phyloP scores from a whole-genome alignment of 2,329 filamentous ascomycete species.

The Sporothrix protearum region DNA sequence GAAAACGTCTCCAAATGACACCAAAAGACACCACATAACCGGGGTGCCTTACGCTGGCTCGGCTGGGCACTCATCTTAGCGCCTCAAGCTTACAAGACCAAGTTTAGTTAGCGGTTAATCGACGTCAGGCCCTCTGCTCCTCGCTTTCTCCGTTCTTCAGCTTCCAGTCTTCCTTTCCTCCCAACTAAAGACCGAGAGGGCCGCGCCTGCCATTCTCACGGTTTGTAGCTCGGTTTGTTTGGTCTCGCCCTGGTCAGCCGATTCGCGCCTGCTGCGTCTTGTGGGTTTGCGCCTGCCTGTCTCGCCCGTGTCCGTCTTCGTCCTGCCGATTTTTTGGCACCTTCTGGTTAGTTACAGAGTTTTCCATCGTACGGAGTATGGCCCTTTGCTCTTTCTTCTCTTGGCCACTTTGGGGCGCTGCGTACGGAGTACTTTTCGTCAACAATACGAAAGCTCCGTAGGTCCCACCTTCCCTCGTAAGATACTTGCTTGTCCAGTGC shows the following conservation, averaged over 20 bases:
- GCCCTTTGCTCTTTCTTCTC: not conserved
- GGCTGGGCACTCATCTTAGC: constrained; percentile 9
- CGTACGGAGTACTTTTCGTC: not conserved
- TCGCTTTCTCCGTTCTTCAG: not conserved
- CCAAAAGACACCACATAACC: not conserved
- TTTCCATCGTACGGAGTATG: too few species aligned
- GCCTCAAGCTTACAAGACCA: constrained; percentile 3
- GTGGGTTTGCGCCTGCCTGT: not conserved
- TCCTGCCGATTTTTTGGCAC: not conserved
- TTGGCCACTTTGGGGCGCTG: not conserved
- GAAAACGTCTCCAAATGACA: not conserved
- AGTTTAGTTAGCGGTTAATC: not conserved
- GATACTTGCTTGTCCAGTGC: not conserved
- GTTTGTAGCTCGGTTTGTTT: constrained; percentile 4
- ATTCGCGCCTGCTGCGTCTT: constrained; percentile 10
- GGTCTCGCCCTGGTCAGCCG: constrained; percentile 1
- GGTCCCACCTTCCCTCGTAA: not conserved
- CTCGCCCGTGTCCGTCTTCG: not conserved
- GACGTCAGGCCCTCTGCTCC: constrained; percentile 2
- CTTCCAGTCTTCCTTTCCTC: constrained; percentile 11
- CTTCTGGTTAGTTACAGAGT: not conserved
- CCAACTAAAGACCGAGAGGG: not conserved
- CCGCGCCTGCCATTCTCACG: not conserved
- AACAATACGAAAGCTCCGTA: not conserved
- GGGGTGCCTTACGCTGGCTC: constrained; percentile 13